Conservation (phyloP, 805 yeast species). For the Saccharomycopsis synnaedendra region DNA sequence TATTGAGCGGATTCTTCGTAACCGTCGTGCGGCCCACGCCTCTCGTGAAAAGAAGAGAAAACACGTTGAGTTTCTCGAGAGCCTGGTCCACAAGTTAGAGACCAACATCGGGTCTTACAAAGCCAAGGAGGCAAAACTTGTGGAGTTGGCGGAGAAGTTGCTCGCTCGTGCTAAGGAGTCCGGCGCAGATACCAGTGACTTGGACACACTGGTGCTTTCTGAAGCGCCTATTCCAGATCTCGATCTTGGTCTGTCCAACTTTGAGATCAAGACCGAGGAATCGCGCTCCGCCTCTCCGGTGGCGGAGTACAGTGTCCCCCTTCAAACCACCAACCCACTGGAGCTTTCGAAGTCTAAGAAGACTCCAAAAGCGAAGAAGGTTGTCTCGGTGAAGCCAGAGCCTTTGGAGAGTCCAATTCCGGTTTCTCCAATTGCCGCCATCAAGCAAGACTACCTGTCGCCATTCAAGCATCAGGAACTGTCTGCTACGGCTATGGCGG, state of each 20-base stretch:
- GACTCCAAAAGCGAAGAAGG: too few species aligned
- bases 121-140: conserved; percentile 9
- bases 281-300: neutral
- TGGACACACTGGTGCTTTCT: conserved; percentile 5
- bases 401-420: neutral
- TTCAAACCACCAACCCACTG: neutral
- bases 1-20: conserved; percentile 83
- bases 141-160: conserved; percentile 8
- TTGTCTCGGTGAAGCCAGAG: too few species aligned
- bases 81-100: conserved; percentile 25
- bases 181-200: conserved; percentile 4
- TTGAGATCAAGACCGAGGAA: neutral
- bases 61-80: conserved; percentile 79
- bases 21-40: conserved; percentile 95
- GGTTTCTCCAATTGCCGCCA: neutral
- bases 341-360: too few species aligned
- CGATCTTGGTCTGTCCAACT: conserved; percentile 10
- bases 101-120: conserved; percentile 10
- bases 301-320: neutral
- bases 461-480: conserved; percentile 3
- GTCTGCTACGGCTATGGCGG: neutral
- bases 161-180: conserved; percentile 5
- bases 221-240: conserved; percentile 14
- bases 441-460: conserved; percentile 4
- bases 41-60: conserved; percentile 92